These are phyloP conservation scores for Flaveria linearis DNA, from an alignment of 129 eudicot genomes.

Conservation along the genomic window DNA sequence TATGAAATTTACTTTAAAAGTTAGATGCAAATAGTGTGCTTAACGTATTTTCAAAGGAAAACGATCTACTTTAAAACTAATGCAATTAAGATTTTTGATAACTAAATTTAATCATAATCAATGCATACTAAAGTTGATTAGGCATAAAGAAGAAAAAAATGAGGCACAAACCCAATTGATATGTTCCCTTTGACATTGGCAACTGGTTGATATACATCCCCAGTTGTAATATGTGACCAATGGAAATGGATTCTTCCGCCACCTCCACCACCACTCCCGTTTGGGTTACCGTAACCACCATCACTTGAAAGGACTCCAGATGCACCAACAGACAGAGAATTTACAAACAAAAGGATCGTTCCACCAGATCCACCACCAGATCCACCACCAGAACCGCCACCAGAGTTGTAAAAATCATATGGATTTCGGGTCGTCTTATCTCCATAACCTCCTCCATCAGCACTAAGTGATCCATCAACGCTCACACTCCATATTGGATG, in stretches of 20 bases:
- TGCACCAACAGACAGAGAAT: constrained; percentile 46
- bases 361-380: constrained; percentile 99
- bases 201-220: constrained; percentile 86
- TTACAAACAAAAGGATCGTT: constrained; percentile 74
- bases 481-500: constrained; percentile 67
- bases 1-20: background rate
- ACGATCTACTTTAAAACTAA: background rate
- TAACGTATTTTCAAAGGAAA: background rate
- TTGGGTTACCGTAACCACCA: constrained; percentile 75
- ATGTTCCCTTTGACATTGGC: constrained; percentile 80
- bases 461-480: constrained; percentile 67
- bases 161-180: constrained; percentile 59
- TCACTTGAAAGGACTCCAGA: constrained; percentile 69
- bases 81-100: background rate
- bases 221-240: constrained; percentile 88
- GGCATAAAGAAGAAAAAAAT: constrained; percentile 2
- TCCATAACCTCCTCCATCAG: constrained; percentile 73
- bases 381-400: constrained; percentile 56
- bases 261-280: constrained; percentile 91
- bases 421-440: constrained; percentile 32
- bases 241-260: constrained; percentile 97
- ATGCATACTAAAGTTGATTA: constrained; percentile 3
- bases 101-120: constrained; percentile 13
- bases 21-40: background rate
- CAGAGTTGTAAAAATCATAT: constrained; percentile 11